Evolutionary conservation across 2,329 filamentous ascomycete species (phyloP), one percentile per base, ranked within the genome.

Genomic region (Onygenales sp.): DNA sequence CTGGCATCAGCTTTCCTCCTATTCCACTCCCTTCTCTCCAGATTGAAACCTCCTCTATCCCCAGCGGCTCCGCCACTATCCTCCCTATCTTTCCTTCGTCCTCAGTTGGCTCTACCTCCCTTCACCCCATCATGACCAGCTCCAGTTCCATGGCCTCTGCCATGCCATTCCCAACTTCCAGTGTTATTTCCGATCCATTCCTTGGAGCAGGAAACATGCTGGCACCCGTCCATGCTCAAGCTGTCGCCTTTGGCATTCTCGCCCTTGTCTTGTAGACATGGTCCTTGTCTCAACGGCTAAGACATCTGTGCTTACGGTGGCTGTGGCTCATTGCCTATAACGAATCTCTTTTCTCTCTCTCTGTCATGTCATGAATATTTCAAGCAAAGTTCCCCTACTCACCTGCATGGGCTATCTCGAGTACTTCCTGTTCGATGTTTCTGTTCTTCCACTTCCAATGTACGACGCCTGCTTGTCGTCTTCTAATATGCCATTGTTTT

Each of bases 181-280:
- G 31, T 36, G 13, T n/a, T 14, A 40, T 14, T 10, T 17, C 9
- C 9, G 40, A 39, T 9, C 17, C 31, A 17, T 52, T 9, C 31
- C 17, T 42, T 33, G 45, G 46, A 14, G 13, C 45, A 4, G 49
- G 33, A 40, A 52, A 44, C 13, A 45, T 49, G 4, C 33, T 44
- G 5, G 17, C 33, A 2, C 32, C 31, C 7, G 34, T 43, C 11
- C 48, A 54, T 49, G 43, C 13, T 6, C 43, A 33, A 36, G 54
- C 31, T 14, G n/a, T 56, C 31, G 7, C 42, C 17, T 34, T 50
- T 17, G 47, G 32, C 4, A 11, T 56, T 31, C 39, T 56, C 31
- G 44, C 44, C 6, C 42, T 51, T 13, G n/a, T 52, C 11, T 8
- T 56, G 17, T 56, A 49, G 42, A 13, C 46, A 27, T 49, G 9